Conservation (phyloP, 2,329 filamentous ascomycete species). For the Pestalotiopsis sp. region DNA sequence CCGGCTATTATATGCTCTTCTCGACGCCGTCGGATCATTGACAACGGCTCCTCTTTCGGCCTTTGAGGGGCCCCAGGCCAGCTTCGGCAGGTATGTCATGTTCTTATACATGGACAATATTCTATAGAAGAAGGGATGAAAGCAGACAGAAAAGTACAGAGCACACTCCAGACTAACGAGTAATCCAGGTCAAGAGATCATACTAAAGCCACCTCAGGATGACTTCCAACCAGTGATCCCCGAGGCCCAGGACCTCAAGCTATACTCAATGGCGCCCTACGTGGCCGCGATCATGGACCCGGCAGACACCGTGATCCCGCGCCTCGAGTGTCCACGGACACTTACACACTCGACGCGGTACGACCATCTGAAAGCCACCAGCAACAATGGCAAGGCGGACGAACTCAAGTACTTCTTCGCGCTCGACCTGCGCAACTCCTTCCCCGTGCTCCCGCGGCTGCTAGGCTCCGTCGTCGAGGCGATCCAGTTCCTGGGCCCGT, state of each 20-base stretch:
- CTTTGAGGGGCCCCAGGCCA: not conserved
- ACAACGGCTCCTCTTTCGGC: not conserved
- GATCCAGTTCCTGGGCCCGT: slow-evolving; percentile 50
- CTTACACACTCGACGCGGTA: slow-evolving; percentile 21
- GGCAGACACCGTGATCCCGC: slow-evolving; percentile 20
- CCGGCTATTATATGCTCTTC: slow-evolving; percentile 11
- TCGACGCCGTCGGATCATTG: slow-evolving; percentile 2
- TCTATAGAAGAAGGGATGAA: too few species aligned
- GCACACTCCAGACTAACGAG: not conserved
- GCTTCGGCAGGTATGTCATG: not conserved
- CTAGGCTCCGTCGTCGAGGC: slow-evolving; percentile 54
- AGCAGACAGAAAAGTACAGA: too few species aligned
- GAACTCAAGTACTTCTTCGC: slow-evolving; percentile 51
- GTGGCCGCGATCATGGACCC: slow-evolving; percentile 32
- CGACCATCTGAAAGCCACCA: slow-evolving; percentile 17
- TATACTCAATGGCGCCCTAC: slow-evolving; percentile 20
- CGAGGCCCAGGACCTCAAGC: slow-evolving; percentile 1
- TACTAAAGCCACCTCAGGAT: not conserved
- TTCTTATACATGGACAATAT: not conserved
- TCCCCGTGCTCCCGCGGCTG: slow-evolving; percentile 49
- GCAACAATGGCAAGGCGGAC: not conserved
- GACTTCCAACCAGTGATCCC: not conserved
- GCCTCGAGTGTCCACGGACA: slow-evolving; percentile 30
- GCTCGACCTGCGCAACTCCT: slow-evolving; percentile 50
- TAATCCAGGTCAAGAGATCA: not conserved